Base-by-base conservation (phyloP, 148 eudicot species). In the Amaranthus hypochondriacus region DNA sequence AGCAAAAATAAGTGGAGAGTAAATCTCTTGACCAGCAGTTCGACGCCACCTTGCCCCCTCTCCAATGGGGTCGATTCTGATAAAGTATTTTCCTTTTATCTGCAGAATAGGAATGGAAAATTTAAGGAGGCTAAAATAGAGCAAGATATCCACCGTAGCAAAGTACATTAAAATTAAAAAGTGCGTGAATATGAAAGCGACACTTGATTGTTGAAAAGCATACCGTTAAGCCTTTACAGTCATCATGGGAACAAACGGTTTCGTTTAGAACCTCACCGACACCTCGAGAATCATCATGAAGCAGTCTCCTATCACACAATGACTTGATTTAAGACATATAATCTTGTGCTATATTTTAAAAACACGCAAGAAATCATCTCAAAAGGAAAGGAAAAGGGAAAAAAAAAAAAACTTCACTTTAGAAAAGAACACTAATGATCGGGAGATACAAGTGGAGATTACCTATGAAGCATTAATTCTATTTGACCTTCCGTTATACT, bases 1-100 rank as follows among this genome's bases (percentile, higher is more conserved):
- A 77, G 98, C 98, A 67, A 94, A 78, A 73, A 92, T 90, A 66
- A 94, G 93, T 7, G 98, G 97, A 62, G 98, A 92, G 81, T 91
- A 94, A 52, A 94, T 81, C 86, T 91, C 98, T 76, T 94, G 98
- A 56, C 98, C 97, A 79, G 83, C 80, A 76, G 87, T 87, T 69
- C 97, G 92, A 56, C 98, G 97, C 98, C 98, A 94, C 83, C 76
- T 92, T 58, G 98, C 96, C 69, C 98, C 98, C 66, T 94, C 90
- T 66, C 98, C 97, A 1, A 83, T 70, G 64, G 88, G 93, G 81
- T 94, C 97, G 39, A 94, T 88, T 83, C 87, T 89, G 4, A 94
- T 52, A 76, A 79, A 94, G 72, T 77, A 92, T 75, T 87, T 94
- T 66, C 98, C 98, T 84, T 79, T 87, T 74, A 94, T 77, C 97